Conservation (phyloP, 345 rosid species). For the Camelina hispida region DNA sequence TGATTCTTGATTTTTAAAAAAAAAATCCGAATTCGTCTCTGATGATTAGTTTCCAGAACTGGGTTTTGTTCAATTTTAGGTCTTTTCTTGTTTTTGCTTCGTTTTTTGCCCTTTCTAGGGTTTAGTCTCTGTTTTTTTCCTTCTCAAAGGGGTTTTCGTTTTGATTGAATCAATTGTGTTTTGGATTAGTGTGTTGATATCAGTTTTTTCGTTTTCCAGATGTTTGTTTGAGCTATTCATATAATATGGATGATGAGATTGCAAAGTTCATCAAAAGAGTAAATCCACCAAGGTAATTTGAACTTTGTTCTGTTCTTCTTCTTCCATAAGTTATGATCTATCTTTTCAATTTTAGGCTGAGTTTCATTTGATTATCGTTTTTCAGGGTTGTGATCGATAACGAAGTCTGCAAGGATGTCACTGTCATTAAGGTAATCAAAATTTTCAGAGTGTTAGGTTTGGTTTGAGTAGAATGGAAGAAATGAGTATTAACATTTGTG, state of each 20-base stretch:
- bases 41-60: slow-evolving; percentile 4
- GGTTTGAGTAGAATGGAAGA: neutral
- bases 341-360: neutral
- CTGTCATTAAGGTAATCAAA: slow-evolving; percentile 61
- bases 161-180: slow-evolving; percentile 8
- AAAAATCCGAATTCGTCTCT: neutral
- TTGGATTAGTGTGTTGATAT: neutral
- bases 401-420: slow-evolving; percentile 76
- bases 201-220: slow-evolving; percentile 39
- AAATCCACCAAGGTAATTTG: slow-evolving; percentile 83
- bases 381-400: slow-evolving; percentile 61
- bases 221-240: slow-evolving; percentile 67
- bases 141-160: slow-evolving; percentile 13
- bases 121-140: slow-evolving; percentile 24
- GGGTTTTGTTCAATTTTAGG: slow-evolving; percentile 39
- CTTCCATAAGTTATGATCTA: neutral
- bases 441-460: slow-evolving; percentile 13
- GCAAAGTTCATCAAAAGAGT: slow-evolving; percentile 79
- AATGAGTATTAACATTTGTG: slow-evolving; percentile 4
- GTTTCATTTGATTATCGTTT: neutral
- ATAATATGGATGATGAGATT: slow-evolving; percentile 79
- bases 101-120: slow-evolving; percentile 10
- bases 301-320: neutral
- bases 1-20: slow-evolving; percentile 1
- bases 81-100: slow-evolving; percentile 1